Percentiles rank a stretch among this genome's conserved stretches.
These are phyloP conservation scores for Fusarium setosum DNA, from an alignment of 2,329 filamentous ascomycete species.

Conservation along the genomic window DNA sequence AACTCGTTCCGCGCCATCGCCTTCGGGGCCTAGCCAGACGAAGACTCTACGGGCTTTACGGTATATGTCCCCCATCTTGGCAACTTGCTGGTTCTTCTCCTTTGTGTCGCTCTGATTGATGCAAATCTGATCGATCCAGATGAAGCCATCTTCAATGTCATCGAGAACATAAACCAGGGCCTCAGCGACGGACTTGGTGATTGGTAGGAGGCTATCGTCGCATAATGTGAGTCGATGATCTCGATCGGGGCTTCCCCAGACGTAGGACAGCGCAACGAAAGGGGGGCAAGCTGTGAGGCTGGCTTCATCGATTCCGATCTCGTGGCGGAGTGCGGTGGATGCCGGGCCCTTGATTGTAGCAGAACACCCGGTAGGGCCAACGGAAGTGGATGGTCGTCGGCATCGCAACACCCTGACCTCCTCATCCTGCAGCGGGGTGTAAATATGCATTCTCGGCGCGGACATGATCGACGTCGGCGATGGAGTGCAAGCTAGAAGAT, in stretches of 20 bases:
- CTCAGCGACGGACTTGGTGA: background rate
- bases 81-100: background rate
- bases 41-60: background rate
- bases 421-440: background rate
- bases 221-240: background rate
- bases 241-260: background rate
- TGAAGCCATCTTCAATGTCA: background rate
- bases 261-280: background rate
- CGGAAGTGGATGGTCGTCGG: background rate
- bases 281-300: background rate
- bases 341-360: background rate
- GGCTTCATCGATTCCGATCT: background rate
- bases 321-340: background rate
- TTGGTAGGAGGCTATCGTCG: background rate
- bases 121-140: conserved; percentile 22
- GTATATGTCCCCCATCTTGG: background rate
- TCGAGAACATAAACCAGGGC: background rate
- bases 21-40: background rate
- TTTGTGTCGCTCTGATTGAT: background rate
- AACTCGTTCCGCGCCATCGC: background rate
- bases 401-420: background rate
- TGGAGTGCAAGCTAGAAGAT: background rate
- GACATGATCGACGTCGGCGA: background rate
- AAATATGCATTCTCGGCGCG: background rate
- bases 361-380: background rate